Evolutionary conservation across 768 basidiomycete genomes (phyloP).

Genomic region (Termitomyces sp.): DNA sequence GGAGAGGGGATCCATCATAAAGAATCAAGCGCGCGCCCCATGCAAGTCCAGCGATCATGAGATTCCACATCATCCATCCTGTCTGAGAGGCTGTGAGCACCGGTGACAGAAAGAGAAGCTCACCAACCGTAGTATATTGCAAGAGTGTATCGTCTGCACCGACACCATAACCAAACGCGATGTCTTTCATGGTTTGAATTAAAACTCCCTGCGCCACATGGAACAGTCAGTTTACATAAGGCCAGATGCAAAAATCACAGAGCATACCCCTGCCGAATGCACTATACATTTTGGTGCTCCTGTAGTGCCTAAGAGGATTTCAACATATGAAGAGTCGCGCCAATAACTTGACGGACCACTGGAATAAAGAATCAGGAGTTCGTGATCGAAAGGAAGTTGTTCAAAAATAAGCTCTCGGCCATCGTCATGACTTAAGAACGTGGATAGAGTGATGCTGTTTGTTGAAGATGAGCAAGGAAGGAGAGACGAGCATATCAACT

Average conservation of each 20-base stretch:
- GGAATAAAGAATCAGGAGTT: constrained; percentile 78
- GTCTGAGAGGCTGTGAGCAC: constrained; percentile 40
- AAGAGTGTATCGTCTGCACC: constrained; percentile 55
- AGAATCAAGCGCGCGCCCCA: constrained; percentile 49
- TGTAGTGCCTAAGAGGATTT: constrained; percentile 61
- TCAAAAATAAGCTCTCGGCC: constrained; percentile 55
- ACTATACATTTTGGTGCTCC: constrained; percentile 84
- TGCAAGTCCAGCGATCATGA: constrained; percentile 52
- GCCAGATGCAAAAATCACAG: neutral
- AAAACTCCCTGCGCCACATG: constrained; percentile 53
- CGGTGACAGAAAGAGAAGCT: neutral
- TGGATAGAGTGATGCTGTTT: constrained; percentile 40
- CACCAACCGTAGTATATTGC: constrained; percentile 65
- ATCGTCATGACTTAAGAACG: constrained; percentile 49
- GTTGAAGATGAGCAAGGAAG: neutral
- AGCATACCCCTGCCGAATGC: constrained; percentile 65
- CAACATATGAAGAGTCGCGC: neutral
- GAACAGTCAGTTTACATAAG: neutral
- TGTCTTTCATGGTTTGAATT: constrained; percentile 66
- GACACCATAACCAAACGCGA: constrained; percentile 39
- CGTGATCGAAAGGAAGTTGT: constrained; percentile 73
- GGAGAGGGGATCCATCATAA: constrained; percentile 72
- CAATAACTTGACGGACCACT: neutral
- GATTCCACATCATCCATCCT: constrained; percentile 81
- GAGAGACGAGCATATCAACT: constrained; percentile 4